These are phyloP conservation scores for Ophioceras dolichostomum DNA, from an alignment of 2,329 filamentous ascomycete species.

Conservation along the genomic window DNA sequence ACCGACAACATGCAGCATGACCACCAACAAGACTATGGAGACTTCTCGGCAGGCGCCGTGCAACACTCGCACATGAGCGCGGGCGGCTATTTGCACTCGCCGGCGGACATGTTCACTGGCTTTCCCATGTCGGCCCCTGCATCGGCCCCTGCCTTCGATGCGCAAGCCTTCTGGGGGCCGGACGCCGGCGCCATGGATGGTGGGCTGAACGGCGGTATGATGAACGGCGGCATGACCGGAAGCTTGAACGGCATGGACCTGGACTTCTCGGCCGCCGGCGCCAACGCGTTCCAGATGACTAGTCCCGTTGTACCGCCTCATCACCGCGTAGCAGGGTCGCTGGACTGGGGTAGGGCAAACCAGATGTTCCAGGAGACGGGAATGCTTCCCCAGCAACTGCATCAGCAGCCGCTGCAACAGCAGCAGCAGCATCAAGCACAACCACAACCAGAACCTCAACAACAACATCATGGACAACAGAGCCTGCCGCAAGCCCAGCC, in stretches of 20 bases:
- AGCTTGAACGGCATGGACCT: conserved; percentile 44
- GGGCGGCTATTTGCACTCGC: conserved; percentile 29
- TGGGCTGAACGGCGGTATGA: too few species aligned
- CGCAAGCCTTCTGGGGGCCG: conserved; percentile 41
- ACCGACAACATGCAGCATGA: conserved; percentile 44
- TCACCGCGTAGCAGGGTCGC: conserved; percentile 35
- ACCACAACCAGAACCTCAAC: conserved; percentile 9
- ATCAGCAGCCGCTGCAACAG: conserved; percentile 8
- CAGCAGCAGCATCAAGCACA: conserved; percentile 7
- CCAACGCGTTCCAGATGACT: conserved; percentile 28
- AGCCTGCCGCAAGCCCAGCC: conserved; percentile 1
- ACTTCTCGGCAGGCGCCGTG: conserved; percentile 30
- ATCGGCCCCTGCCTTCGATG: conserved; percentile 30
- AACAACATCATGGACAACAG: conserved; percentile 8
- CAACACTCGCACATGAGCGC: conserved; percentile 31
- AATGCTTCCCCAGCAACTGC: conserved; percentile 17
- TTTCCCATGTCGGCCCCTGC: conserved; percentile 49
- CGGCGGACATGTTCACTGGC: conserved; percentile 40
- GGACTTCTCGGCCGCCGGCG: conserved; percentile 36
- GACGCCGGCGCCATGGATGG: conserved; percentile 17
- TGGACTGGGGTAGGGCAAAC: conserved; percentile 44
- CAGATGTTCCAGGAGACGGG: conserved; percentile 40
- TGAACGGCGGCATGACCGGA: too few species aligned
- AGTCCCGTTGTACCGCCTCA: conserved; percentile 18
- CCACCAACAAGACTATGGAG: conserved; percentile 33